Evolutionary conservation across 2,329 filamentous ascomycete genomes (phyloP), one percentile per base, ranked within the genome.

Genomic region (Sclerotinia minor): DNA sequence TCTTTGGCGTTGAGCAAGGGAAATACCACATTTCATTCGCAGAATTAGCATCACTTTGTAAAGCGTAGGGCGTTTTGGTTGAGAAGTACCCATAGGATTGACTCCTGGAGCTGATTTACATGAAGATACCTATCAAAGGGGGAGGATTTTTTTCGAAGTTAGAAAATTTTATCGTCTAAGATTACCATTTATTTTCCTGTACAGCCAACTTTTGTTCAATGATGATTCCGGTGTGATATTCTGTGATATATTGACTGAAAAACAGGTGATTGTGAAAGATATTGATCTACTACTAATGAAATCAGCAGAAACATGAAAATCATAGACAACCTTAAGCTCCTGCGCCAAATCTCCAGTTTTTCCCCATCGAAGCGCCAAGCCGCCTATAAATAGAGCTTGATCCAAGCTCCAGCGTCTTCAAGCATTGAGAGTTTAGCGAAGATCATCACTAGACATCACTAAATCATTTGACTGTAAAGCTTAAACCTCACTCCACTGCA

Each of bases 21-120:
- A 64, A 66, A 66, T 66, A 60, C 54, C 64, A 66, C 64, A 66
- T n/a, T 66, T 66, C 26, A 24, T 47, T 58, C 38, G 52, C 63
- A 58, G 29, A 15, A 50, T 38, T 26, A 13, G 44, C 21, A 65
- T 38, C 52, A 58, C 21, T 45, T 45, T n/a, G 7, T 35, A 58
- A 35, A 26, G 63, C 26, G 50, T 35, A 58, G 5, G 52, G 63
- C 41, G 35, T 57, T 58, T 55, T 55, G 38, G 38, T 47, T 35
- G 8, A 38, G 21, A 50, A 65, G 24, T 38, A 19, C 29, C 21
- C 3, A 24, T 45, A 35, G 58, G 19, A 50, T 19, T 61, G 44
- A 38, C 9, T 6, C 7, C 29, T 54, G 29, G 29, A 49, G 49
- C 29, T 49, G 21, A 21, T 61, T 24, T 61, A 24, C 26, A 6